Evolutionary conservation across 495 filamentous ascomycete genomes (phyloP).

Genomic region (Cetradonia linearis): DNA sequence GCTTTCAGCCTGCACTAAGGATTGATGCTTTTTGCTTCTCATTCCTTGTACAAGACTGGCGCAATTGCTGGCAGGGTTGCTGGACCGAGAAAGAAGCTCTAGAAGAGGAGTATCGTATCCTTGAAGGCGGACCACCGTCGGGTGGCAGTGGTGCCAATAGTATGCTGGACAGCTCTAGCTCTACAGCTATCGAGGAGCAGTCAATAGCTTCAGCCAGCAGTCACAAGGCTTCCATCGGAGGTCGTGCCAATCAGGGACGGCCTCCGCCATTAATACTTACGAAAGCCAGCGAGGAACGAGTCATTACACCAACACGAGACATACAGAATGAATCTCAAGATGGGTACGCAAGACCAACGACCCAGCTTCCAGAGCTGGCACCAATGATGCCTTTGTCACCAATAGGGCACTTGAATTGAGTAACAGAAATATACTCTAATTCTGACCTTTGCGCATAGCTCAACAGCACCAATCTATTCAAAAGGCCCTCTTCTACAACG

Average conservation of each 20-base stretch:
- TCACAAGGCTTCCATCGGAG: conserved; percentile 34
- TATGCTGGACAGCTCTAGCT: conserved; percentile 17
- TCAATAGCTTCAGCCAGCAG: conserved; percentile 58
- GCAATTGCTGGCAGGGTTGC: conserved; percentile 90
- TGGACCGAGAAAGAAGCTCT: conserved; percentile 77
- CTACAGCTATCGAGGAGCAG: conserved; percentile 35
- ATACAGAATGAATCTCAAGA: background rate
- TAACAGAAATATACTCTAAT: background rate
- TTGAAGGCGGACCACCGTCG: conserved; percentile 30
- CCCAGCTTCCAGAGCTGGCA: conserved; percentile 51
- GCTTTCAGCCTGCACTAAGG: conserved; percentile 89
- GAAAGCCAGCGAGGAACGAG: conserved; percentile 10
- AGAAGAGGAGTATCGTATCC: conserved; percentile 57
- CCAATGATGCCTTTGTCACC: conserved; percentile 65
- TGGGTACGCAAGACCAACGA: conserved; percentile 29
- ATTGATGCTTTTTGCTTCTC: conserved; percentile 86
- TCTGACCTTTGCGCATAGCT: background rate
- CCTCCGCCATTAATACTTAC: conserved; percentile 18
- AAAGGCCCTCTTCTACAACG: background rate
- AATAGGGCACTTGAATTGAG: conserved; percentile 28
- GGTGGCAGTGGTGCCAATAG: conserved; percentile 21
- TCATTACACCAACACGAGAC: conserved; percentile 23
- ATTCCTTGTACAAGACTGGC: conserved; percentile 84
- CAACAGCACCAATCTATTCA: background rate
- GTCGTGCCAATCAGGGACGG: conserved; percentile 6